A percentile compares a stretch with the other conserved stretches of the same genome.
Evolutionary conservation across 345 rosid genomes (phyloP).

Genomic region (Xanthoceras sorbifolium): DNA sequence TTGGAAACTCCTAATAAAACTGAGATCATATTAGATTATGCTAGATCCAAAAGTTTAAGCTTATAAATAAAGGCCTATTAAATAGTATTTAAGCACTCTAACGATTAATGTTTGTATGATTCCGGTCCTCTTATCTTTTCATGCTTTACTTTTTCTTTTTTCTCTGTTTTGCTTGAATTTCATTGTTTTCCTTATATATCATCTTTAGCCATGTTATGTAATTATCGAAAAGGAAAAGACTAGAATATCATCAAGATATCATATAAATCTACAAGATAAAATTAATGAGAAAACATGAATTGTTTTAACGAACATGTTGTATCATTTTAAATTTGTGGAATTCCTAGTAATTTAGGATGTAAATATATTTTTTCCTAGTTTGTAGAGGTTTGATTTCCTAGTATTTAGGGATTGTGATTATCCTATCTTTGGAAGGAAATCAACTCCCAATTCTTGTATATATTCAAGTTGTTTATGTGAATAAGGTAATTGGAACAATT

Average conservation of each 20-base stretch:
- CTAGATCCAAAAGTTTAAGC: not conserved
- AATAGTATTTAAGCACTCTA: no score
- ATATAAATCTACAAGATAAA: not conserved
- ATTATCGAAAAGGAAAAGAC: not conserved
- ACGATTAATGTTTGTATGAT: not conserved
- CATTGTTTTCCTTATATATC: not conserved
- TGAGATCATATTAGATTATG: no score
- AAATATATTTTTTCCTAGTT: no score
- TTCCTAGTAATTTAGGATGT: no score
- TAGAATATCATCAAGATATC: not conserved
- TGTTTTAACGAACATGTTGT: not conserved
- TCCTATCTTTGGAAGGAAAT: no score
- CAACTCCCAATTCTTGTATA: no score
- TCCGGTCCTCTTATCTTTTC: not conserved
- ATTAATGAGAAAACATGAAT: not conserved
- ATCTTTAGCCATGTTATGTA: not conserved
- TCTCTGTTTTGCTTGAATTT: not conserved
- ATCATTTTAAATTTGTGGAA: no score
- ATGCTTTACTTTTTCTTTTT: not conserved
- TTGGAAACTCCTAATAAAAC: not conserved
- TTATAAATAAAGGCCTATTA: not conserved
- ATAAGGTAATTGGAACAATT: no score
- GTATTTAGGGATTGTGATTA: no score
- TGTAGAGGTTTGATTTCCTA: no score
- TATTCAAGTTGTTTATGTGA: no score